A percentile compares a stretch with the other conserved stretches of the same genome.
phyloP scores from a whole-genome alignment of 202 grass and related monocot species.

The Alloteropsis angusta region DNA sequence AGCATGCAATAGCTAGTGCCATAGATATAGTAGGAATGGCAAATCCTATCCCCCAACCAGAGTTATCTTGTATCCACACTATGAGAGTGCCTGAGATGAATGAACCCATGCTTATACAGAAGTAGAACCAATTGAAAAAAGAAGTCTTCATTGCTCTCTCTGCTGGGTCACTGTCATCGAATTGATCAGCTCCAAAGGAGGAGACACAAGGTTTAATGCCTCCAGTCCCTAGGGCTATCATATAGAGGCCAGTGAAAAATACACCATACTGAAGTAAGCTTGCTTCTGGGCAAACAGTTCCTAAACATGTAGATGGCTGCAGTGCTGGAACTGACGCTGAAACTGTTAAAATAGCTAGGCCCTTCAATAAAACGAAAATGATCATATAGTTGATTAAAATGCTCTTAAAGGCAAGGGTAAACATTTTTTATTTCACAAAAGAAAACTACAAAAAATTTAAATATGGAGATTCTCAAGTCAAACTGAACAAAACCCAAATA shows the following conservation, averaged over 20 bases:
- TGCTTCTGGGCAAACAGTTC: constrained; percentile 45
- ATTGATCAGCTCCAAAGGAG: constrained; percentile 86
- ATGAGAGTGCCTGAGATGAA: constrained; percentile 61
- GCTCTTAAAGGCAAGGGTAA: neutral
- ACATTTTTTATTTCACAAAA: neutral
- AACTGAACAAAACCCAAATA: neutral
- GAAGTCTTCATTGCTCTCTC: constrained; percentile 59
- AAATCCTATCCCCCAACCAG: constrained; percentile 75
- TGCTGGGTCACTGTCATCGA: constrained; percentile 61
- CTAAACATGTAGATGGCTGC: constrained; percentile 38
- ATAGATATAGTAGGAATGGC: constrained; percentile 66
- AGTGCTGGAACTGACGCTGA: constrained; percentile 58
- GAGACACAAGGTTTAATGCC: constrained; percentile 78
- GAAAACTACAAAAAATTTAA: neutral
- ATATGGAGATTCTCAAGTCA: neutral
- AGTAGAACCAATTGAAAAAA: constrained; percentile 88
- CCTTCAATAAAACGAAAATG: constrained; percentile 35
- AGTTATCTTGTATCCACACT: constrained; percentile 83
- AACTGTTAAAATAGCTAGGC: constrained; percentile 54
- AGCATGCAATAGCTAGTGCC: constrained; percentile 54
- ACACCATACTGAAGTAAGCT: constrained; percentile 40
- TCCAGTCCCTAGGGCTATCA: constrained; percentile 67
- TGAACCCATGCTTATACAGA: constrained; percentile 60
- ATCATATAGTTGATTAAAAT: neutral
- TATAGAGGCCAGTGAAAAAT: constrained; percentile 59